Percentiles rank a stretch among this genome's conserved stretches.
These are phyloP conservation scores for Geum urbanum DNA, from an alignment of 306 rosid genomes.

Conservation along the genomic window DNA sequence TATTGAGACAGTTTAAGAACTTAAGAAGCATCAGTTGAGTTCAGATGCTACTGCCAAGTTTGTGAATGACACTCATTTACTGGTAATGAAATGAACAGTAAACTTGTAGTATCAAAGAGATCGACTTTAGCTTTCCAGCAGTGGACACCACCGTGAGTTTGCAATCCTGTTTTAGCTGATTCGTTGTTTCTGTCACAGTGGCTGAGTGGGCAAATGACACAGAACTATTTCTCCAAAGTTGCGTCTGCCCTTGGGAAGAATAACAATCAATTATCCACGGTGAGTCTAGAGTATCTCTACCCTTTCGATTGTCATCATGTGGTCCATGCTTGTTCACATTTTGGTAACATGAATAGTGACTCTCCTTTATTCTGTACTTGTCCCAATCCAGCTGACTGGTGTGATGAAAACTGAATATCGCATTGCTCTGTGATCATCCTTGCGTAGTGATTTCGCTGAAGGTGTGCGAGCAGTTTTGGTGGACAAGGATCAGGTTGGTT, in stretches of 20 bases:
- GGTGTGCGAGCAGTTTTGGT: constrained; percentile 95
- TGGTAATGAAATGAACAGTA: constrained; percentile 11
- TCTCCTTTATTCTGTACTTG: constrained; percentile 12
- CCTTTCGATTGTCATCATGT: not conserved
- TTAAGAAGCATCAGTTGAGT: constrained; percentile 57
- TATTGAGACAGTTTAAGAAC: constrained; percentile 64
- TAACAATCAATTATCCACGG: constrained; percentile 57
- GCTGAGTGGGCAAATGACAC: constrained; percentile 87
- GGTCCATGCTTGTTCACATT: not conserved
- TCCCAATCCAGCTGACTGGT: constrained; percentile 53
- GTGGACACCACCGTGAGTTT: constrained; percentile 7
- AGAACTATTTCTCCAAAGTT: constrained; percentile 67
- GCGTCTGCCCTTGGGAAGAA: constrained; percentile 61
- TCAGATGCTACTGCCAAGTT: constrained; percentile 63
- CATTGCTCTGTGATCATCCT: constrained; percentile 76
- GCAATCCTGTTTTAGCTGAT: not conserved
- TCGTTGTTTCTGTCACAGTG: constrained; percentile 41
- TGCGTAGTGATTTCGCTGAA: constrained; percentile 79
- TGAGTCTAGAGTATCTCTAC: constrained; percentile 33
- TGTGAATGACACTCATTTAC: constrained; percentile 15
- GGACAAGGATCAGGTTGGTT: constrained; percentile 91
- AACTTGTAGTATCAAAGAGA: not conserved
- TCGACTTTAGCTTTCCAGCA: not conserved
- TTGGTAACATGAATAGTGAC: not conserved
- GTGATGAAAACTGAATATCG: constrained; percentile 92